Percentiles rank a stretch among this genome's conserved stretches.
These are phyloP conservation scores for Musa beccarii DNA, from an alignment of 176 grass and related monocot genomes.

Conservation along the genomic window DNA sequence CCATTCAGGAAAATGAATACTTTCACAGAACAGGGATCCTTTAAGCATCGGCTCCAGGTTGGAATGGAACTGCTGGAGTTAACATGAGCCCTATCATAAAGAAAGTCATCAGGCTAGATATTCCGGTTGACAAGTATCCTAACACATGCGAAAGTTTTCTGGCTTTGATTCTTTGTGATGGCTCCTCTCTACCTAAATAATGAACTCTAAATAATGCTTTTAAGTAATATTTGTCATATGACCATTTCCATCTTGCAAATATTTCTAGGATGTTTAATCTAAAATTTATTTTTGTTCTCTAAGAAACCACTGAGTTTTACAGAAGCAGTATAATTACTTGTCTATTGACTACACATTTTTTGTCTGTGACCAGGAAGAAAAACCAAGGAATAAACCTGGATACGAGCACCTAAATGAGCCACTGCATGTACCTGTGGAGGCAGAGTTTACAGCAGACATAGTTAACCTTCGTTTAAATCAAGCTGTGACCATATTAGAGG, in stretches of 20 bases:
- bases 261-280: too few species aligned
- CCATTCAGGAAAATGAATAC: slow-evolving; percentile 32
- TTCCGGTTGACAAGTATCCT: slow-evolving; percentile 90
- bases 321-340: background rate
- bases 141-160: slow-evolving; percentile 26
- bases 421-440: slow-evolving; percentile 86
- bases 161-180: background rate
- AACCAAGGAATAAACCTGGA: slow-evolving; percentile 93
- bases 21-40: slow-evolving; percentile 57
- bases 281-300: too few species aligned
- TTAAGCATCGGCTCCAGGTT: slow-evolving; percentile 53
- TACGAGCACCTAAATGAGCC: slow-evolving; percentile 98
- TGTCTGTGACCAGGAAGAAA: slow-evolving; percentile 62
- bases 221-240: too few species aligned
- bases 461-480: slow-evolving; percentile 72
- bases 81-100: slow-evolving; percentile 54
- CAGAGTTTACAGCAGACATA: slow-evolving; percentile 86
- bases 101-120: slow-evolving; percentile 89
- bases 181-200: too few species aligned
- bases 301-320: too few species aligned
- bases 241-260: too few species aligned
- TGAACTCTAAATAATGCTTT: too few species aligned
- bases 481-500: slow-evolving; percentile 72
- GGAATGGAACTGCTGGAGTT: slow-evolving; percentile 59
- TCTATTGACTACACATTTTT: background rate